Percentiles rank a stretch among this genome's conserved stretches.
Conservation (phyloP, 2,329 filamentous ascomycete species). For the Colletotrichum sp. region DNA sequence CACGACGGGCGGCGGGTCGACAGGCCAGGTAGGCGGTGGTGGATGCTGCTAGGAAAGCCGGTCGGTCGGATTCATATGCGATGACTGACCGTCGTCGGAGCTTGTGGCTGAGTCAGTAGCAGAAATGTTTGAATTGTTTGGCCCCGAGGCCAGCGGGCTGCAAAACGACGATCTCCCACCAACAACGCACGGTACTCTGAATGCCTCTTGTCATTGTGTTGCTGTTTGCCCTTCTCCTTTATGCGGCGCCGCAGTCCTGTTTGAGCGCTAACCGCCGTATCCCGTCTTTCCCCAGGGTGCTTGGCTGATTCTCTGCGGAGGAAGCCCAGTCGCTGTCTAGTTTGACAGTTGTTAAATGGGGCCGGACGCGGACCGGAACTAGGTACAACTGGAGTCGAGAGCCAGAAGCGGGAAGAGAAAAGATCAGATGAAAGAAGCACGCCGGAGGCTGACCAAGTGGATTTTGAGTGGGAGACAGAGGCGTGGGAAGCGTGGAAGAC, state of each 20-base stretch:
- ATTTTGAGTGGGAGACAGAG: not conserved
- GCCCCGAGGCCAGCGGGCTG: not conserved
- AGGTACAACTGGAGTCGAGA: not conserved
- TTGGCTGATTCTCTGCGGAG: not conserved
- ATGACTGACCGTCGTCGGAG: not conserved
- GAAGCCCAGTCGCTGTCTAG: not conserved
- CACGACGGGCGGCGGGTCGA: not conserved
- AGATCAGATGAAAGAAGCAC: conserved; percentile 27
- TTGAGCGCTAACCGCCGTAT: not conserved
- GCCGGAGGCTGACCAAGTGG: not conserved
- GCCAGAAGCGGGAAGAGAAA: conserved; percentile 19
- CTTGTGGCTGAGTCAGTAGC: conserved; percentile 19
- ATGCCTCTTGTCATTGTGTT: not conserved
- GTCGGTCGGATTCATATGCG: not conserved
- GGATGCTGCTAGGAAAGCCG: not conserved
- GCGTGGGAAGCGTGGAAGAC: not conserved
- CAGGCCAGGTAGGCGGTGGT: not conserved
- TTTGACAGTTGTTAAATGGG: conserved; percentile 8
- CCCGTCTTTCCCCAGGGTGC: not conserved
- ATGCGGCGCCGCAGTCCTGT: not conserved
- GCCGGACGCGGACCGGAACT: not conserved
- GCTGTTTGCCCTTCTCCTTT: conserved; percentile 1
- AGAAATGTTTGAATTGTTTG: not conserved
- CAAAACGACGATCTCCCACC: conserved; percentile 10
- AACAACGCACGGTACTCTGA: not conserved